A percentile compares a stretch with the other conserved stretches of the same genome.
These are phyloP conservation scores for Annulohypoxylon bovei DNA, from an alignment of 495 filamentous ascomycete genomes.

Conservation along the genomic window DNA sequence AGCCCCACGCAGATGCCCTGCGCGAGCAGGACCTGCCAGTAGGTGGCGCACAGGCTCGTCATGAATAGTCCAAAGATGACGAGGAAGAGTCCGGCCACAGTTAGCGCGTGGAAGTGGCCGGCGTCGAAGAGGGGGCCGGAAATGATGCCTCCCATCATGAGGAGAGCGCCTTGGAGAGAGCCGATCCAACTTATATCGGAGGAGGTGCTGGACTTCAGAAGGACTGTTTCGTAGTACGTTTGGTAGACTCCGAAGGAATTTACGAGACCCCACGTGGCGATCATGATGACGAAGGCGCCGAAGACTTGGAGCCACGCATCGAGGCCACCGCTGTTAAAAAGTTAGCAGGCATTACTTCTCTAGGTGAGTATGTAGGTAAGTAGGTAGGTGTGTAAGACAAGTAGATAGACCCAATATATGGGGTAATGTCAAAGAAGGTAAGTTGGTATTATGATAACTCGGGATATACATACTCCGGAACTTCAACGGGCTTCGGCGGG, in stretches of 20 bases:
- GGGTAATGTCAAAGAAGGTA: slow-evolving; percentile 4
- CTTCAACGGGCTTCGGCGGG: background rate
- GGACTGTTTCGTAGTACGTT: slow-evolving; percentile 58
- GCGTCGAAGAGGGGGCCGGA: slow-evolving; percentile 51
- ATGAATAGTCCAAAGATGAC: slow-evolving; percentile 76
- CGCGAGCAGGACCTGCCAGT: slow-evolving; percentile 70
- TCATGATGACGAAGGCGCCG: slow-evolving; percentile 52
- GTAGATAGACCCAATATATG: slow-evolving; percentile 8
- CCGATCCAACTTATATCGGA: slow-evolving; percentile 58
- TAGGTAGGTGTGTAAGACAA: background rate
- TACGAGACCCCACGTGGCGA: slow-evolving; percentile 57
- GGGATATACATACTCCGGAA: slow-evolving; percentile 31
- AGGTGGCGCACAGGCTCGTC: slow-evolving; percentile 66
- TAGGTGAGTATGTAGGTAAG: background rate
- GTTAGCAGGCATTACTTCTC: background rate
- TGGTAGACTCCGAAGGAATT: slow-evolving; percentile 65
- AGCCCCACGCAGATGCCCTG: slow-evolving; percentile 67
- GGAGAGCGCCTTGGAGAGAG: slow-evolving; percentile 50
- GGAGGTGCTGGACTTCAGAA: slow-evolving; percentile 42
- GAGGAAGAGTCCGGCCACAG: slow-evolving; percentile 27
- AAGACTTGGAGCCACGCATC: slow-evolving; percentile 58
- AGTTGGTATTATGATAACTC: background rate
- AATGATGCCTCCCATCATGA: slow-evolving; percentile 53
- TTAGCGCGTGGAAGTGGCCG: slow-evolving; percentile 37
- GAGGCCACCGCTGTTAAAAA: slow-evolving; percentile 48